A percentile compares a stretch with the other conserved stretches of the same genome.
These are phyloP conservation scores for Amorphotheca resinae DNA, from an alignment of 495 filamentous ascomycete species.

Conservation along the genomic window DNA sequence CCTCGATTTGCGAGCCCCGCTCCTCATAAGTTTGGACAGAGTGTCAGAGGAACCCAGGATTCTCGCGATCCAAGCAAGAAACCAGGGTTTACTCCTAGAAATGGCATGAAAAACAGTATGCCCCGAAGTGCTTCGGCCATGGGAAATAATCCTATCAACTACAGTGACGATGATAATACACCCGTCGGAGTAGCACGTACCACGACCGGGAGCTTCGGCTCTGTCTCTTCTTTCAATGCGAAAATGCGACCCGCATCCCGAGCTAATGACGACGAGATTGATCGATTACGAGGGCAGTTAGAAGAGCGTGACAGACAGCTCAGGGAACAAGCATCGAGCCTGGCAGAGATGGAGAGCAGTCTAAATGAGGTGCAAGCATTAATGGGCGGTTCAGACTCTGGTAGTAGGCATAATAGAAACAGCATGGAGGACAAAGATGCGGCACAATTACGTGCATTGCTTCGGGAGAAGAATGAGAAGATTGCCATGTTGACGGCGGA, in stretches of 20 bases:
- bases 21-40: constrained; percentile 51
- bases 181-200: constrained; percentile 39
- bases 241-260: constrained; percentile 38
- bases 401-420: constrained; percentile 24
- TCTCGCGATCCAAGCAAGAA: constrained; percentile 46
- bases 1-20: constrained; percentile 51
- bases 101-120: constrained; percentile 36
- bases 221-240: constrained; percentile 33
- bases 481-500: constrained; percentile 85
- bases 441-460: constrained; percentile 59
- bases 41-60: constrained; percentile 45
- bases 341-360: constrained; percentile 77
- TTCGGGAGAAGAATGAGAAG: constrained; percentile 94
- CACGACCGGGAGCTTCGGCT: constrained; percentile 36
- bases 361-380: constrained; percentile 62
- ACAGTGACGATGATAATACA: constrained; percentile 44
- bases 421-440: constrained; percentile 72
- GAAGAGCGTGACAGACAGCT: constrained; percentile 78
- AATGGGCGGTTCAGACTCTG: constrained; percentile 31
- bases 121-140: constrained; percentile 42
- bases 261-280: constrained; percentile 51
- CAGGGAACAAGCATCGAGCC: constrained; percentile 66
- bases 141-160: constrained; percentile 28
- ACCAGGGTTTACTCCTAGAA: constrained; percentile 21
- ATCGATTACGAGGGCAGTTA: constrained; percentile 52